phyloP scores from a whole-genome alignment of 495 filamentous ascomycete species.

The Penicillium bialowiezense region DNA sequence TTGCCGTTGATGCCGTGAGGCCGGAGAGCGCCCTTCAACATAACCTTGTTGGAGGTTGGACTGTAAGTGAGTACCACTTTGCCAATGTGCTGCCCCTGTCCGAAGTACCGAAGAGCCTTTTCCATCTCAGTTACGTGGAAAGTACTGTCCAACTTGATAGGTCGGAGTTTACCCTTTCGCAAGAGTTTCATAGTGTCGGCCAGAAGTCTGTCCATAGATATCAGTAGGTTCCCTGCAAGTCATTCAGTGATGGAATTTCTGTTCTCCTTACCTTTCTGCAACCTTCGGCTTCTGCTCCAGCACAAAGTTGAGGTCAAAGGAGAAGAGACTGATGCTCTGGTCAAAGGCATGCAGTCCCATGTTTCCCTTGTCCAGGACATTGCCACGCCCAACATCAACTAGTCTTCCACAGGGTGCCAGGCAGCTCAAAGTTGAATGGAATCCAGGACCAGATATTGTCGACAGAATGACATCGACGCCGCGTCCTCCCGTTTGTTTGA shows the following conservation, averaged over 20 bases:
- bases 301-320: neutral
- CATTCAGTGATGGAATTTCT: neutral
- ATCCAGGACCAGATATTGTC: neutral
- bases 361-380: slow-evolving; percentile 1
- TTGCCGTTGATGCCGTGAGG: neutral
- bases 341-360: slow-evolving; percentile 1
- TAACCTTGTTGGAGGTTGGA: neutral
- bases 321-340: slow-evolving; percentile 2
- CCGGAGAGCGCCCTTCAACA: neutral
- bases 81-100: slow-evolving; percentile 4
- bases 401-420: neutral
- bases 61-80: neutral
- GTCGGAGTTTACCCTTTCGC: neutral
- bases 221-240: neutral
- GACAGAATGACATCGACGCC: slow-evolving; percentile 1
- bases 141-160: neutral
- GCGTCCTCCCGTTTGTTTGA: neutral
- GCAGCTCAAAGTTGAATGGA: neutral
- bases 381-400: neutral
- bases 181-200: neutral
- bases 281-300: neutral
- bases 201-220: neutral
- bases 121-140: slow-evolving; percentile 1
- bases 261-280: neutral
- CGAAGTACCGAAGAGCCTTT: slow-evolving; percentile 2